A percentile compares a stretch with the other conserved stretches of the same genome.
Conservation (phyloP, 2,329 filamentous ascomycete genomes). For the Trichoderma koningii region DNA sequence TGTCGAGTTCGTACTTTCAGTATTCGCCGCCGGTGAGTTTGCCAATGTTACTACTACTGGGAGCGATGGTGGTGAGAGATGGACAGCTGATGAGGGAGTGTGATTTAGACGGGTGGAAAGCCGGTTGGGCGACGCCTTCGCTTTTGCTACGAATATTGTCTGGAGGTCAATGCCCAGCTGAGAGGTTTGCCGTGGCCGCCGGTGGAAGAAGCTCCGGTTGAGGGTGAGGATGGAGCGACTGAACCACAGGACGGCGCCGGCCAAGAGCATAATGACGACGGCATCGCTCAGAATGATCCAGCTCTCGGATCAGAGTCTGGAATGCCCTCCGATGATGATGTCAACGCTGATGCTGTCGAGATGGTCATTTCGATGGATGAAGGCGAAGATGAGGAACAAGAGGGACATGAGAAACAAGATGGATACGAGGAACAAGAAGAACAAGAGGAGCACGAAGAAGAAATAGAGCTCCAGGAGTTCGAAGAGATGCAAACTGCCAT, state of each 20-base stretch:
- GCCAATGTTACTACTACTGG: background rate
- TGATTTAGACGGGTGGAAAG: slow-evolving; percentile 41
- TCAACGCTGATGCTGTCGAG: background rate
- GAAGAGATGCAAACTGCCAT: background rate
- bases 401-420: background rate
- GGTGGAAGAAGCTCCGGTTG: slow-evolving; percentile 19
- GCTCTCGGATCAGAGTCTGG: background rate
- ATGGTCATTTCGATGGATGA: background rate
- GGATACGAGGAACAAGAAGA: background rate
- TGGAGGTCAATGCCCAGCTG: slow-evolving; percentile 40
- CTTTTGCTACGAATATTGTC: slow-evolving; percentile 40
- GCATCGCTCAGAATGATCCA: background rate
- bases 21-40: slow-evolving; percentile 50
- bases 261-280: background rate
- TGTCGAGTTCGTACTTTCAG: slow-evolving; percentile 41
- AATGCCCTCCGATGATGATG: background rate
- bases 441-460: background rate
- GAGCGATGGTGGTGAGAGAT: background rate
- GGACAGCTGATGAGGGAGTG: background rate
- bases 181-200: slow-evolving; percentile 36
- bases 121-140: slow-evolving; percentile 42
- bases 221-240: background rate
- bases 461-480: background rate
- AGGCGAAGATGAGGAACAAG: background rate
- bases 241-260: background rate